Base-by-base conservation (phyloP, 1,139 yeast genomes). In the Oligophagozyma castellii region DNA sequence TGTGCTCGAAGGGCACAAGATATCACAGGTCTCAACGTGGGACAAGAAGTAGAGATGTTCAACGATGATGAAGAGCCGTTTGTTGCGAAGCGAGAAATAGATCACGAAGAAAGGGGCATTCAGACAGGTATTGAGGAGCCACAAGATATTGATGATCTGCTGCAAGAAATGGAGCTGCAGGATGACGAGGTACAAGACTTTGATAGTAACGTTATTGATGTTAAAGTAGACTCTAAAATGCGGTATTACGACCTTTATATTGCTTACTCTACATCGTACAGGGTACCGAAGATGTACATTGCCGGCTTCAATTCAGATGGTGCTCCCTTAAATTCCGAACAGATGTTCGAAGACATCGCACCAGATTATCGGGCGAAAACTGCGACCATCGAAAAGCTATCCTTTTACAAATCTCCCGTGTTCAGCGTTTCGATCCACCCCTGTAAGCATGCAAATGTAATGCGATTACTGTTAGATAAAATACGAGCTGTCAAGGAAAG, bases 351-450 rank as follows among this genome's bases (percentile, higher is more conserved):
- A 46, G 99, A 89, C 51, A 83, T 89, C 29, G 71, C 86, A 7
- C 70, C 77, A 21, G 99, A 89, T 52, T 89, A 89, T 55, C 71
- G 89, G 47, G 86, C 86, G 48, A 89, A 89, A 56, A 92, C 99
- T 0, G 98, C 92, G 18, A 89, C 99, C 1, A 86, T 89, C 37
- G 99, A 89, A 54, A 73, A 70, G 38, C 74, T 93, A 5, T 98
- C 98, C 4, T 86, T 86, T 43, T 65, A 75, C 32, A 70, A 68
- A 31, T 73, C 74, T 47, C 70, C 89, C 21, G 37, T 44, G 6
- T 79, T 92, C 0, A 67, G 92, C 13, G 86, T 92, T 5, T 81
- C 94, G 5, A 86, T 89, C 30, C 99, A 89, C 51, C 99, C 99
- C 1, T 89, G 99, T 53, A 75, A 77, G 40, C 99, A 89, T 51